These are phyloP conservation scores for Talaromyces sp. DNA, from an alignment of 2,329 filamentous ascomycete genomes.

Conservation along the genomic window DNA sequence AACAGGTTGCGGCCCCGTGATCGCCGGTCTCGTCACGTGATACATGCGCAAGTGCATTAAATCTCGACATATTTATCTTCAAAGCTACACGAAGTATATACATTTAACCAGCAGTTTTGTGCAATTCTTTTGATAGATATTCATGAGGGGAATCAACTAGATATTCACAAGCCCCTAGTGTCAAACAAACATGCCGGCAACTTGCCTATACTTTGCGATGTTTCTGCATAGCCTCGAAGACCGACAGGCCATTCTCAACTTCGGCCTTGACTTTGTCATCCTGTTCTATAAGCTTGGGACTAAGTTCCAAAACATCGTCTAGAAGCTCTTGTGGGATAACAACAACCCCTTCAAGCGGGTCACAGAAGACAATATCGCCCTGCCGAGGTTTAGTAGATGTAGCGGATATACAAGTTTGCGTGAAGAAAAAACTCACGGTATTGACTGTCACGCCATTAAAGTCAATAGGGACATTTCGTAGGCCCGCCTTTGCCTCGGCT, in stretches of 20 bases:
- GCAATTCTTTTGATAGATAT: not conserved
- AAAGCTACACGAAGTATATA: not conserved
- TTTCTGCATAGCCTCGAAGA: constrained; percentile 62
- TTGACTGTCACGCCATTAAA: constrained; percentile 37
- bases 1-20: constrained; percentile 3
- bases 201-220: constrained; percentile 34
- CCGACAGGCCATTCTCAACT: constrained; percentile 57
- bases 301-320: constrained; percentile 55
- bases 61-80: not conserved
- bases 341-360: constrained; percentile 65
- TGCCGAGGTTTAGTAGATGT: constrained; percentile 9
- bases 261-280: constrained; percentile 61
- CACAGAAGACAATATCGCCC: constrained; percentile 67
- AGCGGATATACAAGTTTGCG: not conserved
- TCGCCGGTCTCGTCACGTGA: constrained; percentile 5
- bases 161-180: not conserved
- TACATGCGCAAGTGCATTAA: not conserved
- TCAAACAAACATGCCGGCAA: not conserved
- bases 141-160: not conserved
- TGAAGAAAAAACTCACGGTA: constrained; percentile 27
- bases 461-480: constrained; percentile 35
- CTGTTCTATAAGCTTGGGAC: constrained; percentile 49
- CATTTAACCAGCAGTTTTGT: not conserved
- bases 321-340: constrained; percentile 60
- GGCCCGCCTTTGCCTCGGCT: constrained; percentile 39